Conservation (phyloP, 208 protist species). For the Crithidia thermophila region DNA sequence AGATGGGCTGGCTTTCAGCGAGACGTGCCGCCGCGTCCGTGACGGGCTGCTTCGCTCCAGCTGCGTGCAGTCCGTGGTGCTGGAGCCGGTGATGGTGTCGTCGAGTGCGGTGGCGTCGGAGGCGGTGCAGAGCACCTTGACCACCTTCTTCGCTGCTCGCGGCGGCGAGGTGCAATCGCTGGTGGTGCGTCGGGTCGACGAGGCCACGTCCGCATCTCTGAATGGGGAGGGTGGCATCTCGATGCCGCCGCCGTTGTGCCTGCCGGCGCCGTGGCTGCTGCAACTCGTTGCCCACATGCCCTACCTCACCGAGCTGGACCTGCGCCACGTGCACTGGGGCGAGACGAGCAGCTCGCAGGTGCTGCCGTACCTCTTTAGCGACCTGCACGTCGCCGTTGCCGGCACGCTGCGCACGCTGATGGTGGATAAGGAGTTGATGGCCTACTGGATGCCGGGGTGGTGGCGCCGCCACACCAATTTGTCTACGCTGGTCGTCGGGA, state of each 20-base stretch:
- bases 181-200: slow-evolving; percentile 37
- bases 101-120: slow-evolving; percentile 26
- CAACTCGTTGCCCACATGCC: slow-evolving; percentile 50
- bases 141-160: slow-evolving; percentile 36
- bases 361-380: slow-evolving; percentile 59
- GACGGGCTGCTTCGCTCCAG: slow-evolving; percentile 23
- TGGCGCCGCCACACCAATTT: slow-evolving; percentile 66
- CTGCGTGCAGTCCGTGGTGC: slow-evolving; percentile 28
- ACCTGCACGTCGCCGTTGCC: slow-evolving; percentile 68
- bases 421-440: slow-evolving; percentile 55
- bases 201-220: too few species aligned
- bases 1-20: slow-evolving; percentile 36
- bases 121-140: slow-evolving; percentile 28
- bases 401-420: slow-evolving; percentile 60
- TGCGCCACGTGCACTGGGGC: slow-evolving; percentile 69
- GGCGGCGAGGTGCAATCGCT: slow-evolving; percentile 34
- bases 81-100: slow-evolving; percentile 51
- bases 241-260: slow-evolving; percentile 17
- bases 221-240: too few species aligned
- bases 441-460: slow-evolving; percentile 73
- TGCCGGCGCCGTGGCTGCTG: slow-evolving; percentile 34
- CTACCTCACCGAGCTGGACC: slow-evolving; percentile 55
- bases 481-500: slow-evolving; percentile 52
- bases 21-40: slow-evolving; percentile 58
- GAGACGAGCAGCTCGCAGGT: slow-evolving; percentile 18